Base-by-base conservation (phyloP, 352 stramenopile species). In the Phytophthora melonis region DNA sequence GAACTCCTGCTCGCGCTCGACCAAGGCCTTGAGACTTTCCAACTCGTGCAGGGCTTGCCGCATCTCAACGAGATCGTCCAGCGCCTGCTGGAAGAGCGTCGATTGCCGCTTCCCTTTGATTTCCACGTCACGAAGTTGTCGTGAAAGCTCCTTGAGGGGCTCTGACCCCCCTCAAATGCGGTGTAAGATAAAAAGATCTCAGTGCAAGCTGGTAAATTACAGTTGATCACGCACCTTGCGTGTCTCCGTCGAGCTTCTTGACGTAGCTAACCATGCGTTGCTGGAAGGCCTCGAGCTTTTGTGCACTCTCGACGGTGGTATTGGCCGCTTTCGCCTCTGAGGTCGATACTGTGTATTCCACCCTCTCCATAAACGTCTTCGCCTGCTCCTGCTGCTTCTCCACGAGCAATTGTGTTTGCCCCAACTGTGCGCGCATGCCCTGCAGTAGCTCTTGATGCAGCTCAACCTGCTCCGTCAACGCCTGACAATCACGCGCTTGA, bases 301-400 rank as follows among this genome's bases (percentile, higher is more conserved):
- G 79, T 2, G 66, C 57, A 59, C 67, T 77, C 6, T 87, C 72
- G 1, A 13, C 71, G 18, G 72, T 47, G 3, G 59, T 71, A 1
- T 61, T 53, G 18, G 68, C 63, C 0, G 72, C 63, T 49, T 86
- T 87, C 5, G 62, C 69, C 41, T 92, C 78, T 0, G 66, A 53
- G 0, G 62, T 68, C 2, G 68, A 76, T 1, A 78, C 64, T 3
- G 65, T 73, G 65, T 89, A 89, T 52, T 85, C 56, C 1, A 88
- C 67, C 3, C 60, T 84, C 25, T 90, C 78, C 10, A 83, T 68
- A 21, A 91, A 87, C 0, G 66, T 76, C 47, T 77, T 77, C n/a
- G 84, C 75, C 39, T 89, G 53, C 10, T 92, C 85, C 3, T 73
- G 68, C 19, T 89, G 82, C 36, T 80, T 84, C 21, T 89, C 80